Evolutionary conservation across 352 stramenopile genomes (phyloP).

Genomic region (Globisporangium middletonii): DNA sequence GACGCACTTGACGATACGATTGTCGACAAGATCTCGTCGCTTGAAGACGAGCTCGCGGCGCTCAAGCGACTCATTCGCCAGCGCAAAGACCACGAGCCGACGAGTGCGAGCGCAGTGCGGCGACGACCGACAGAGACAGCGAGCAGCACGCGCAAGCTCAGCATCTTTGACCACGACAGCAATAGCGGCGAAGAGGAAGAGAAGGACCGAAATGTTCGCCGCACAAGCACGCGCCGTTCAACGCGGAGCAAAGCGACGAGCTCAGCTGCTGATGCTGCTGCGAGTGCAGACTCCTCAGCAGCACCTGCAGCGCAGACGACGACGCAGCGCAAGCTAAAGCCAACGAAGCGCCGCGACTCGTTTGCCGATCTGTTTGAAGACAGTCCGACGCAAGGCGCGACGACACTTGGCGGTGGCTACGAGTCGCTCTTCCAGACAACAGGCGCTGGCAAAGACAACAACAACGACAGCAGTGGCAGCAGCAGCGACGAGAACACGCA

Average conservation of each 20-base stretch:
- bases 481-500: not conserved
- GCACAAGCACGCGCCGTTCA: conserved; percentile 1
- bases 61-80: conserved; percentile 65
- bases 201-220: not conserved
- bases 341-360: conserved; percentile 44
- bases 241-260: not conserved
- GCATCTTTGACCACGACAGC: conserved; percentile 65
- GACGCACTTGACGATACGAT: conserved; percentile 64
- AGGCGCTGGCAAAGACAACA: conserved; percentile 7
- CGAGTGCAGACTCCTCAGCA: not conserved
- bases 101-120: conserved; percentile 4
- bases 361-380: conserved; percentile 77
- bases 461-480: conserved; percentile 2
- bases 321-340: conserved; percentile 5
- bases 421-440: conserved; percentile 45
- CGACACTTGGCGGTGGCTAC: conserved; percentile 30
- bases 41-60: conserved; percentile 57
- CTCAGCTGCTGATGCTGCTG: too few species aligned
- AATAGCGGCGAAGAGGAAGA: conserved; percentile 38
- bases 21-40: conserved; percentile 72
- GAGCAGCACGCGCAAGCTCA: conserved; percentile 34
- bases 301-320: not conserved
- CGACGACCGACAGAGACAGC: not conserved
- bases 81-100: conserved; percentile 24
- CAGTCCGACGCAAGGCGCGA: conserved; percentile 17